Evolutionary conservation across 1,284 basidiomycete genomes (phyloP), one percentile per base, ranked within the genome.

Genomic region (Cutaneotrichosporon cutaneum): DNA sequence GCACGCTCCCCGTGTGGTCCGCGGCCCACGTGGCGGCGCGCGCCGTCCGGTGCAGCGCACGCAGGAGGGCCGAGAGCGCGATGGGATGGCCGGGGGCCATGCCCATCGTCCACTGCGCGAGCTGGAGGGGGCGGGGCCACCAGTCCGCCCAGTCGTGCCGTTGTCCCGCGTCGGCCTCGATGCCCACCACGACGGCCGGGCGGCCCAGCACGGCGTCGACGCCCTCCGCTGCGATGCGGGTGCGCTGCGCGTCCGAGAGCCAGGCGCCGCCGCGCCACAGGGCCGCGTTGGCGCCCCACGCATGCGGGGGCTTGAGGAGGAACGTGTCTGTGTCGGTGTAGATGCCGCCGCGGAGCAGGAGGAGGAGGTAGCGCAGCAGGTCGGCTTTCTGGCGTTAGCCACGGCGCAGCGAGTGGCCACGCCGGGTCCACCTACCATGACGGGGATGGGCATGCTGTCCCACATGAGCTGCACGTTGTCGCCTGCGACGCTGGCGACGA

Each of bases 101-200:
- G 4, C 74, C 70, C 63, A 81, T 73, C 2, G 80, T 81, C 80
- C 80, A 81, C 68, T 81, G 80, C 2, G 73, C 74, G n/a, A 81
- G 75, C 65, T 80, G 79, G 16, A 81, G 66, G 7, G 77, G 78
- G 33, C 78, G 62, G 26, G 78, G 70, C 77, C 77, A 80, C 77
- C 77, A 79, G 45, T 75, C 70, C 45, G 71, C 59, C 80, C 80
- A 81, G 64, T 81, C 79, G 32, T 70, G 65, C 39, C 78, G 60
- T 27, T 71, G 68, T 14, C 75, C 77, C 7, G 80, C 80, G 68
- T 81, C 80, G 10, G 78, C 79, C 59, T 81, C 80, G 21, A 81
- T 60, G 13, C 80, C 79, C 1, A 80, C 73, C 0, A 81, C 65
- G 14, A 81, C 70, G 48, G 75, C 77, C 1, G 80, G 72, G 24